Percentiles rank a stretch among this genome's conserved stretches.
These are phyloP conservation scores for Margaritispora aquatica DNA, from an alignment of 495 filamentous ascomycete genomes.

Conservation along the genomic window DNA sequence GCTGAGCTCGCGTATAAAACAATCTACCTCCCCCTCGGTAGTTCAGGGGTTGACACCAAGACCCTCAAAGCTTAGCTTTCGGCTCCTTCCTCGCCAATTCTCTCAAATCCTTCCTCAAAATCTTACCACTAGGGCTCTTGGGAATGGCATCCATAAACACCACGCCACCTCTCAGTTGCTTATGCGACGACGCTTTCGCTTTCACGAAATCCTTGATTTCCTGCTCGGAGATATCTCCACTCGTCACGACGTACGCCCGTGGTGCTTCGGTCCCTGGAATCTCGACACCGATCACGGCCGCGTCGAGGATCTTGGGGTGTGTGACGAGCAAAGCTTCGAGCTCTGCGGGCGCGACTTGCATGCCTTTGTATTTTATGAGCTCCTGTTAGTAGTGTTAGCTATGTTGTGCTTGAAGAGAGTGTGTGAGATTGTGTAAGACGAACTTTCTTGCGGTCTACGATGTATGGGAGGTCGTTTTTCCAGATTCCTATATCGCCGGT, in stretches of 20 bases:
- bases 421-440: conserved; percentile 12
- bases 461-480: conserved; percentile 61
- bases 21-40: too few species aligned
- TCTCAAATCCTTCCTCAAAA: conserved; percentile 55
- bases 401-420: conserved; percentile 30
- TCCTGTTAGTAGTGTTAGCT: conserved; percentile 41
- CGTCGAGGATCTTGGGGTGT: conserved; percentile 62
- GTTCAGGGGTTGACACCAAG: too few species aligned
- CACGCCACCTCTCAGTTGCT: conserved; percentile 74
- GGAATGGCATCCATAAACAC: conserved; percentile 75
- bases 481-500: conserved; percentile 89
- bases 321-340: conserved; percentile 71
- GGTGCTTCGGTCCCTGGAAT: conserved; percentile 56
- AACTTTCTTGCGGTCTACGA: conserved; percentile 65
- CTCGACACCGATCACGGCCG: conserved; percentile 69
- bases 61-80: neutral
- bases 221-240: conserved; percentile 47
- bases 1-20: too few species aligned
- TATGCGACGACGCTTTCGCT: conserved; percentile 46
- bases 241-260: conserved; percentile 51
- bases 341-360: conserved; percentile 85
- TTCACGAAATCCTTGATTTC: conserved; percentile 61
- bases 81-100: neutral
- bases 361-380: conserved; percentile 79
- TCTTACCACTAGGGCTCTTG: conserved; percentile 81